Evolutionary conservation across 1,284 basidiomycete species (phyloP).

Genomic region (Austropuccinia psidii): DNA sequence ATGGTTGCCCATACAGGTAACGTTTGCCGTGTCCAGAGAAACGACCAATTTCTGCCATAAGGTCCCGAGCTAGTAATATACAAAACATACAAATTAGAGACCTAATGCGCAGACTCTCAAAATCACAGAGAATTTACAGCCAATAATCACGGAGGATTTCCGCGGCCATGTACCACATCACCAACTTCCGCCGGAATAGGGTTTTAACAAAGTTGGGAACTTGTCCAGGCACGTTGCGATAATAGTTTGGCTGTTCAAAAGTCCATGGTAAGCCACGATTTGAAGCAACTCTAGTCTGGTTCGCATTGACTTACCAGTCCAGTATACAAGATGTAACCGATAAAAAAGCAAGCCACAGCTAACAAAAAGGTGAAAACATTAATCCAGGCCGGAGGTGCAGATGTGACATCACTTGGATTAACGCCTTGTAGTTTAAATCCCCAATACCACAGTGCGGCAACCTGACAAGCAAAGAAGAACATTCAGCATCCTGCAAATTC

Average conservation of each 20-base stretch:
- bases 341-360: slow-evolving; percentile 62
- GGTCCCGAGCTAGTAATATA: slow-evolving; percentile 29
- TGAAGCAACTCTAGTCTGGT: neutral
- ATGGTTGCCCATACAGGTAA: slow-evolving; percentile 74
- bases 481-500: neutral
- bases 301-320: slow-evolving; percentile 61
- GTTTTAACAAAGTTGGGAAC: slow-evolving; percentile 83
- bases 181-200: slow-evolving; percentile 75
- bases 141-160: slow-evolving; percentile 84
- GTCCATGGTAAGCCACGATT: neutral
- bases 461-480: slow-evolving; percentile 54
- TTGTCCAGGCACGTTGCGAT: slow-evolving; percentile 78
- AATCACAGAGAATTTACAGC: slow-evolving; percentile 59
- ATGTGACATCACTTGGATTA: slow-evolving; percentile 53
- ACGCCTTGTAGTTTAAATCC: slow-evolving; percentile 65
- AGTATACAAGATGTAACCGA: slow-evolving; percentile 70
- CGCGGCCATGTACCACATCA: slow-evolving; percentile 74
- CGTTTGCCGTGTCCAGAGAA: slow-evolving; percentile 69
- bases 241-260: slow-evolving; percentile 57
- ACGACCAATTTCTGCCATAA: slow-evolving; percentile 82
- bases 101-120: neutral
- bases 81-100: neutral
- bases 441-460: slow-evolving; percentile 90
- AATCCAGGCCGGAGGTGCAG: slow-evolving; percentile 52
- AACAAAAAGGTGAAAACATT: slow-evolving; percentile 74